Percentiles rank a stretch among this genome's conserved stretches.
Conservation (phyloP, 2,329 filamentous ascomycete genomes). For the Cercospora zeae-maydis region DNA sequence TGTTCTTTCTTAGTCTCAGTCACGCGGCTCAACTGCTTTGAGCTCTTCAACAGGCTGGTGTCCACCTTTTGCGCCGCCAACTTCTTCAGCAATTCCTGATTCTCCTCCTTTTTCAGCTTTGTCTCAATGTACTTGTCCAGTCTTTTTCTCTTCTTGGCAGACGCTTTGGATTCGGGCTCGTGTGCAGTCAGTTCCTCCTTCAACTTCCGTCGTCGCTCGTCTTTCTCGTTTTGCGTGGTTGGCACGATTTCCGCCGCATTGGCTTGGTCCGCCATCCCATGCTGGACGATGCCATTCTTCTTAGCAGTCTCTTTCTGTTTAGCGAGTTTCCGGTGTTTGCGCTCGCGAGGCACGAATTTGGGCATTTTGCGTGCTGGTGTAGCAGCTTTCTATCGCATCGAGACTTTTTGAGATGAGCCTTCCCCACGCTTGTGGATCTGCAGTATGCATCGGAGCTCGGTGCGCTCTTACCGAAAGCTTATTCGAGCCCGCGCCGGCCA, state of each 20-base stretch:
- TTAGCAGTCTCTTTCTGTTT: constrained; percentile 46
- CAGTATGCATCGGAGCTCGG: not conserved
- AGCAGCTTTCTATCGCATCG: not conserved
- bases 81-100: constrained; percentile 75
- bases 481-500: not conserved
- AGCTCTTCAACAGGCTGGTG: constrained; percentile 75
- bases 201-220: constrained; percentile 51
- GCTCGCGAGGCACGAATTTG: constrained; percentile 54
- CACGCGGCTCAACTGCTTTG: constrained; percentile 68
- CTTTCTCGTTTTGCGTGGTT: constrained; percentile 51
- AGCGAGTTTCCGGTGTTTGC: constrained; percentile 62
- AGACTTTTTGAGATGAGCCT: constrained; percentile 5
- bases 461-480: constrained; percentile 1
- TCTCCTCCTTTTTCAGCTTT: constrained; percentile 93
- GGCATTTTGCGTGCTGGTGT: constrained; percentile 13
- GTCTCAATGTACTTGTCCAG: constrained; percentile 74
- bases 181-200: constrained; percentile 54
- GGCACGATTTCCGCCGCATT: constrained; percentile 52
- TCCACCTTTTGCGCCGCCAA: constrained; percentile 76
- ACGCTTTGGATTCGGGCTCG: constrained; percentile 55
- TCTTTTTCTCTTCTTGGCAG: constrained; percentile 63
- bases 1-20: constrained; percentile 68
- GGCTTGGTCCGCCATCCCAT: constrained; percentile 49
- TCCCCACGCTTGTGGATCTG: not conserved
- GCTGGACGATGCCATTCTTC: constrained; percentile 30